Evolutionary conservation across 2,329 filamentous ascomycete species (phyloP).

Genomic region (Berkeleyomyces basicola): DNA sequence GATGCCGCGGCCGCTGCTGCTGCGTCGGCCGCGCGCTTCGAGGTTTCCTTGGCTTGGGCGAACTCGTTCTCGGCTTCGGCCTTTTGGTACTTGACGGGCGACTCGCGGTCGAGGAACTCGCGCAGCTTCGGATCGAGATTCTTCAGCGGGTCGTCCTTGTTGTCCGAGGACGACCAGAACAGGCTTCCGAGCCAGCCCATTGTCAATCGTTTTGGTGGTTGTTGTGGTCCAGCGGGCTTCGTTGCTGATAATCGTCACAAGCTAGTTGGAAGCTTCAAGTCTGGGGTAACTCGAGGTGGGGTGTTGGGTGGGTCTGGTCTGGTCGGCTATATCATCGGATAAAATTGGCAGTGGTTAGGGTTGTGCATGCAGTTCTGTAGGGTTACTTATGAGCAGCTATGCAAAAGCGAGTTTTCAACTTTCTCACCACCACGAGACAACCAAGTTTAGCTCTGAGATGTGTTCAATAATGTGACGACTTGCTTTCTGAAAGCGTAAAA

Average conservation of each 20-base stretch:
- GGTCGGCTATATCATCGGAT: background rate
- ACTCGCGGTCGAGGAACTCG: constrained; percentile 71
- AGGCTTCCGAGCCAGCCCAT: constrained; percentile 45
- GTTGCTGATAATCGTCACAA: background rate
- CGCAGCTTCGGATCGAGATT: constrained; percentile 70
- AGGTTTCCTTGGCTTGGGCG: constrained; percentile 3
- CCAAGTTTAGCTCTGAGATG: background rate
- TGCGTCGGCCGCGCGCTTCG: constrained; percentile 16
- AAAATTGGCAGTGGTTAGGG: background rate
- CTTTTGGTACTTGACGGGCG: constrained; percentile 49
- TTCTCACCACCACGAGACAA: no score
- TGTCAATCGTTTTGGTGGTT: constrained; percentile 10
- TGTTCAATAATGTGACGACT: background rate
- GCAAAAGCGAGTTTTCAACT: no score
- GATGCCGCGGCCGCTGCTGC: constrained; percentile 3
- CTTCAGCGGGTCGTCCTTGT: constrained; percentile 40
- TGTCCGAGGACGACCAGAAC: constrained; percentile 27
- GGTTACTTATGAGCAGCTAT: background rate
- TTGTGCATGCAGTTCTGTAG: background rate
- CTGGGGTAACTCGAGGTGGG: background rate
- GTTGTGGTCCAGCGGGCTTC: background rate
- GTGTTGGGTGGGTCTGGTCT: background rate
- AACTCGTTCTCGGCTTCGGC: constrained; percentile 17
- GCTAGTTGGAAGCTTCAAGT: background rate
- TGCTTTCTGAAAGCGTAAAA: no score